Evolutionary conservation across 2,329 filamentous ascomycete species (phyloP).

Genomic region (Penicillium palitans): DNA sequence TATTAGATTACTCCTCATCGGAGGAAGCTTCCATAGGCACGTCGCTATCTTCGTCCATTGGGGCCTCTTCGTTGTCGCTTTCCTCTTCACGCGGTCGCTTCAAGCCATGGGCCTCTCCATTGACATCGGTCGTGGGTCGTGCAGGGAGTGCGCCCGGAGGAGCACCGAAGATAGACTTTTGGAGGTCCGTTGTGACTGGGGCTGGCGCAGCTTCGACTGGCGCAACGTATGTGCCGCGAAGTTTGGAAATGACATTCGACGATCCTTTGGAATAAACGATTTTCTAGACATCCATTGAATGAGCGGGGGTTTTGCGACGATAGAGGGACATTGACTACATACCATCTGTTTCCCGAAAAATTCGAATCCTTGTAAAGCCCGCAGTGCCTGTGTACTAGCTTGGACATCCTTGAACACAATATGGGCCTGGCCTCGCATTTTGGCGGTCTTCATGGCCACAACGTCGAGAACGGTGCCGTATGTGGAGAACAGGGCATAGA

Average conservation of each 20-base stretch:
- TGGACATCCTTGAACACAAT: slow-evolving; percentile 87
- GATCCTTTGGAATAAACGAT: slow-evolving; percentile 89
- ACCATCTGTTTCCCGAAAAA: slow-evolving; percentile 87
- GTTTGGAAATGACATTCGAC: slow-evolving; percentile 82
- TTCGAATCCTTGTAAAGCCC: slow-evolving; percentile 78
- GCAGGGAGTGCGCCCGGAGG: slow-evolving; percentile 49
- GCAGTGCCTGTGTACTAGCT: slow-evolving; percentile 90
- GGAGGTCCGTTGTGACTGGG: slow-evolving; percentile 68
- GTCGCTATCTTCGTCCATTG: slow-evolving; percentile 68
- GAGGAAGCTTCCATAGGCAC: slow-evolving; percentile 70
- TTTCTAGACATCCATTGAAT: slow-evolving; percentile 57
- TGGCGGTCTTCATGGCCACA: slow-evolving; percentile 80
- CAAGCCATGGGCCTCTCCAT: slow-evolving; percentile 55
- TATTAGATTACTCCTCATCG: slow-evolving; percentile 61
- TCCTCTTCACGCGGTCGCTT: slow-evolving; percentile 72
- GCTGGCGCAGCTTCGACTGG: slow-evolving; percentile 52
- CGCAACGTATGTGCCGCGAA: slow-evolving; percentile 85
- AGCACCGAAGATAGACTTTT: slow-evolving; percentile 78
- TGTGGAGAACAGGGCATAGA: slow-evolving; percentile 93
- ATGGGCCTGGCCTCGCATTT: slow-evolving; percentile 96
- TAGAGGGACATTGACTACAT: slow-evolving; percentile 37
- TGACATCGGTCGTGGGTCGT: slow-evolving; percentile 51
- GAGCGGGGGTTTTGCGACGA: slow-evolving; percentile 6
- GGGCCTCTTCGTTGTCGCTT: slow-evolving; percentile 53
- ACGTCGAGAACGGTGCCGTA: slow-evolving; percentile 92